Evolutionary conservation across 805 yeast genomes (phyloP).

Genomic region (Pachysolen tannophilus): DNA sequence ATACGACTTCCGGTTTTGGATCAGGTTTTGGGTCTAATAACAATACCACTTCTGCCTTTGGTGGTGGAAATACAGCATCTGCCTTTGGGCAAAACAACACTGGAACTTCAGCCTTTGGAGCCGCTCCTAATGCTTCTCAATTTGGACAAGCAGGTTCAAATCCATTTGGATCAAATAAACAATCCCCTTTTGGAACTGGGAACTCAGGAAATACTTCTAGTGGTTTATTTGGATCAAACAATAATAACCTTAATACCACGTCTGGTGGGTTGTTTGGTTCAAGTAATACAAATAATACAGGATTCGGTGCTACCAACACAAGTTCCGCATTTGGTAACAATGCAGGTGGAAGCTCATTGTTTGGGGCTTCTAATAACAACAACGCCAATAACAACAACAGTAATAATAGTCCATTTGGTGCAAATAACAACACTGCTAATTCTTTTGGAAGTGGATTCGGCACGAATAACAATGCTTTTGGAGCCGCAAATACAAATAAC

Average conservation of each 20-base stretch:
- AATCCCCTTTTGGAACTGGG: constrained; percentile 6
- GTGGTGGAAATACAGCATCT: constrained; percentile 8
- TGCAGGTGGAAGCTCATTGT: constrained; percentile 18
- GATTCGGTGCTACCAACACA: constrained; percentile 10
- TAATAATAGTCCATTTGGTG: constrained; percentile 20
- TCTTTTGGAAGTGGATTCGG: constrained; percentile 12
- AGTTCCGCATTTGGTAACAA: constrained; percentile 10
- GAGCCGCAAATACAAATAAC: constrained; percentile 16
- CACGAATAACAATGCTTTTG: constrained; percentile 20
- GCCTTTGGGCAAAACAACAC: constrained; percentile 14
- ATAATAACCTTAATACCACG: neutral
- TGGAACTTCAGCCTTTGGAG: constrained; percentile 17
- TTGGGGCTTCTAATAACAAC: constrained; percentile 18
- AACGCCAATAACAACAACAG: constrained; percentile 12
- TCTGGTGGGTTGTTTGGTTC: constrained; percentile 19
- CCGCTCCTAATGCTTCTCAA: constrained; percentile 13
- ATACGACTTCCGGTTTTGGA: constrained; percentile 10
- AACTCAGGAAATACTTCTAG: constrained; percentile 7
- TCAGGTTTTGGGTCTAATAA: constrained; percentile 13
- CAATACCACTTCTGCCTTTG: constrained; percentile 7
- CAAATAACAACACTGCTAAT: constrained; percentile 10
- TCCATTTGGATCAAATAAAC: constrained; percentile 8
- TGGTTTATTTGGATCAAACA: constrained; percentile 13
- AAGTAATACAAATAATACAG: constrained; percentile 11
- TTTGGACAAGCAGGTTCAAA: constrained; percentile 29